These are phyloP conservation scores for Plectranthus barbatus DNA, from an alignment of 257 asterid species.

Conservation along the genomic window DNA sequence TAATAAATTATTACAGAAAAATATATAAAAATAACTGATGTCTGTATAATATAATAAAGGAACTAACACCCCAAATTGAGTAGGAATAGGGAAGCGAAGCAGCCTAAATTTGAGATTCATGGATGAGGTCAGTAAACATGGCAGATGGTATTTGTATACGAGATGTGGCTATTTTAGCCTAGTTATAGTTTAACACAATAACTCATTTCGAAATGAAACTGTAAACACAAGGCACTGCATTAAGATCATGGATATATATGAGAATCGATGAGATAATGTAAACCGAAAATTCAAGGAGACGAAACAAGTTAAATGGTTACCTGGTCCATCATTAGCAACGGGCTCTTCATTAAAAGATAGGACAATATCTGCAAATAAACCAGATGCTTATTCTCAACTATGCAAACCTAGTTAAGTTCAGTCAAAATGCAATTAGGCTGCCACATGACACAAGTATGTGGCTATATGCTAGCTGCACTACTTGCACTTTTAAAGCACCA, in stretches of 20 bases:
- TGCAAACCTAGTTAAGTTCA: too few relatives aligned
- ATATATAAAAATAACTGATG: too few relatives aligned
- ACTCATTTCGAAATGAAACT: conserved; percentile 91
- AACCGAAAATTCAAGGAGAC: background rate
- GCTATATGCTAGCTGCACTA: too few relatives aligned
- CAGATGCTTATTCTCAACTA: background rate
- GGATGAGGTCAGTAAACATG: conserved; percentile 56
- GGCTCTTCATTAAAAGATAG: conserved; percentile 87
- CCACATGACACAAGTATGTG: too few relatives aligned
- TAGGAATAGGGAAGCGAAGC: conserved; percentile 42
- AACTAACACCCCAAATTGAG: background rate
- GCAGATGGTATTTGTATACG: conserved; percentile 73
- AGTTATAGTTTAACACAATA: conserved; percentile 55
- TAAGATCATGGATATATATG: conserved; percentile 2
- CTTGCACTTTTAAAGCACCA: background rate
- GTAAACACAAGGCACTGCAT: conserved; percentile 24
- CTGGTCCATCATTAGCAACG: conserved; percentile 95
- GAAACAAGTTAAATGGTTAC: conserved; percentile 26
- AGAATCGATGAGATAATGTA: too few relatives aligned
- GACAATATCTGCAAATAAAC: conserved; percentile 48
- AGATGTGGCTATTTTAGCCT: conserved; percentile 74
- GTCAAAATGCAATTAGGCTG: too few relatives aligned
- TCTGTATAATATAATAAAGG: too few relatives aligned
- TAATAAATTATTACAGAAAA: too few relatives aligned
- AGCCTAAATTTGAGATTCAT: conserved; percentile 31